Evolutionary conservation across 495 filamentous ascomycete species (phyloP), one percentile per base, ranked within the genome.

Genomic region (Thozetella sp.): DNA sequence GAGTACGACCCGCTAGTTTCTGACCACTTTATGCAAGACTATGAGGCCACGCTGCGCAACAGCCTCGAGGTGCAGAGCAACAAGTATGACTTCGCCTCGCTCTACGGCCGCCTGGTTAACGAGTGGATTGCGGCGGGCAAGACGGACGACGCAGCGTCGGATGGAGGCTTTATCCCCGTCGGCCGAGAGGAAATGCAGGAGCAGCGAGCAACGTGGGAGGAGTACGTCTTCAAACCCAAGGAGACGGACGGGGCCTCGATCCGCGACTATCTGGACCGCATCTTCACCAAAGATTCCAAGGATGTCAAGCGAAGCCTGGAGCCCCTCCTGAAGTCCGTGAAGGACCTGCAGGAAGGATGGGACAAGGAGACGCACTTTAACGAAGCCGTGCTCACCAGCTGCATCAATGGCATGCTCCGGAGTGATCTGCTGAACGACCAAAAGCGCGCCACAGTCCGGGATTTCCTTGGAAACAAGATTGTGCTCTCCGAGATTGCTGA

Each of bases 401-500:
- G 67, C 48, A 83, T 88, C 52, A 68, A 74, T 9, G 82, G 84
- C 2, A 72, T 90, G 25, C 64, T 88, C 26, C 72, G 72, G 19
- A 77, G 77, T 10, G 85, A 89, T 57, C 73, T 87, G 17, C 73
- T 89, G n/a, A 80, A 75, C 9, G 80, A 86, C 51, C 85, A 89
- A 54, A 89, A 90, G 66, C 72, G 77, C 2, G 65, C 67, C 12
- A 80, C 81, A 10, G 62, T 90, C 40, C 77, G 81, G 53, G 87
- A 88, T 43, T 88, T 90, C 56, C 72, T 81, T 54, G 75, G 72
- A 22, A 87, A 87, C 63, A 68, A 77, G 1, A 73, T 81, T 2
- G 81, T 89, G 1, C 71, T 84, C 0, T 69, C 72, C 27, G 88
- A 90, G 65, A 82, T 91, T n/a, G 80, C 79, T 11, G 86, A 90